Evolutionary conservation across 2,329 filamentous ascomycete species (phyloP), one percentile per base, ranked within the genome.

Genomic region (Exophiala sp.): DNA sequence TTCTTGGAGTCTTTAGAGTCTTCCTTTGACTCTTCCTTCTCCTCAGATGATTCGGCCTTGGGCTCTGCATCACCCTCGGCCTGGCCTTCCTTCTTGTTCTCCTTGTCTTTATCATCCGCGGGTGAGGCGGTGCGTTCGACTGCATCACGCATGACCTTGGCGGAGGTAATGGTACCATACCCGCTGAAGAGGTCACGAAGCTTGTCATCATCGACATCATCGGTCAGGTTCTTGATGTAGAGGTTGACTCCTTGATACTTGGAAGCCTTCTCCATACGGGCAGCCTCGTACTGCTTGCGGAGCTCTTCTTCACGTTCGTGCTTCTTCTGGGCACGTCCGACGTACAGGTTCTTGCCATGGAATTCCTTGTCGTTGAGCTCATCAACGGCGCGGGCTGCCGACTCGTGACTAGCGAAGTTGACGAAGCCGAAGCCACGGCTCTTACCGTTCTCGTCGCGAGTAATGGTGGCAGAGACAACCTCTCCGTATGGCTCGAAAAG

Each of bases 191-290:
- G 85, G 65, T 90, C 84, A 64, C 93, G 89, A 57, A 98, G 82
- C 80, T 95, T 95, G 65, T 98, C 93, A 63, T 98, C 93, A 66
- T 98, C 93, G 60, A 98, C 82, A 55, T 97, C 93, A 62, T 98
- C 93, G 60, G 89, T 86, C 55, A 98, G 78, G 74, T 98, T 98
- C 84, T 98, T 98, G 76, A 98, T 93, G 77, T 98, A 98, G 43
- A 98, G 81, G 78, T 98, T 98, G 71, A 98, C 93, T 62, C 93
- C 93, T 76, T 95, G 89, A 75, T 98, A 98, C 79, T 98, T 98
- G 77, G 82, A 94, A 70, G 89, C 90, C 80, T 98, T 98, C 81
- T 98, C 93, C 64, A 94, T 79, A 65, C 93, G 91, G 64, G 89
- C 89, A 65, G 91, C 91, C 74, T 98, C 93, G 72, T 98, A 97